phyloP scores from a whole-genome alignment of 768 basidiomycete genomes.

The Paxillus ammoniavirescens region DNA sequence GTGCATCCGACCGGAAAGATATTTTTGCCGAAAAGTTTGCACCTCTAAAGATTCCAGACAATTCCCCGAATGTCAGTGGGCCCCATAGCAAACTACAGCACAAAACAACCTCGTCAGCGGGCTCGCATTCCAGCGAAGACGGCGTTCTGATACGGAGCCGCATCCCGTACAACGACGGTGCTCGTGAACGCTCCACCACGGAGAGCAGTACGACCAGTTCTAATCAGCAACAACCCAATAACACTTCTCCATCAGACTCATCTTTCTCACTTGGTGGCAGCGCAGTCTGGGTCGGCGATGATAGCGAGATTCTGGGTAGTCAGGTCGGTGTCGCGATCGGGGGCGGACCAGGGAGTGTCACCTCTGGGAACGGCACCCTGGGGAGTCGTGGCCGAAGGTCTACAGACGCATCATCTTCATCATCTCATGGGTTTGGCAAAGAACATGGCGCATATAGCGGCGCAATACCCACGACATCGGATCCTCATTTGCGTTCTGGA shows the following conservation, averaged over 20 bases:
- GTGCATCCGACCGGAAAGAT: slow-evolving; percentile 87
- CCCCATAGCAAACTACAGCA: slow-evolving; percentile 37
- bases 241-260: slow-evolving; percentile 63
- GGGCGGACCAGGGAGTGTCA: slow-evolving; percentile 44
- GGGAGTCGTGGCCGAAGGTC: slow-evolving; percentile 56
- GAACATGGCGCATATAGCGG: slow-evolving; percentile 39
- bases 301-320: slow-evolving; percentile 52
- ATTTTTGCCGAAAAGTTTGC: slow-evolving; percentile 85
- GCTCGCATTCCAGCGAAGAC: slow-evolving; percentile 71
- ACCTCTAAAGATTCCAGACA: slow-evolving; percentile 20
- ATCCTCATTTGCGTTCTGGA: slow-evolving; percentile 47
- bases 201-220: slow-evolving; percentile 37
- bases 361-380: slow-evolving; percentile 43
- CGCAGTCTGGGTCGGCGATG: slow-evolving; percentile 83
- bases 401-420: slow-evolving; percentile 67
- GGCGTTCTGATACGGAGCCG: slow-evolving; percentile 49
- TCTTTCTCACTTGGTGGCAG: slow-evolving; percentile 79
- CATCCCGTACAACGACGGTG: slow-evolving; percentile 26
- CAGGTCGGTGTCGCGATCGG: slow-evolving; percentile 39
- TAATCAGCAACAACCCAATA: slow-evolving; percentile 29
- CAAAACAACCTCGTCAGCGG: slow-evolving; percentile 50
- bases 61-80: neutral
- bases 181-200: slow-evolving; percentile 38
- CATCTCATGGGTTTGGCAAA: slow-evolving; percentile 51
- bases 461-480: slow-evolving; percentile 42